These are phyloP conservation scores for Coniochaeta pulveracea DNA, from an alignment of 2,329 filamentous ascomycete genomes.

Conservation along the genomic window DNA sequence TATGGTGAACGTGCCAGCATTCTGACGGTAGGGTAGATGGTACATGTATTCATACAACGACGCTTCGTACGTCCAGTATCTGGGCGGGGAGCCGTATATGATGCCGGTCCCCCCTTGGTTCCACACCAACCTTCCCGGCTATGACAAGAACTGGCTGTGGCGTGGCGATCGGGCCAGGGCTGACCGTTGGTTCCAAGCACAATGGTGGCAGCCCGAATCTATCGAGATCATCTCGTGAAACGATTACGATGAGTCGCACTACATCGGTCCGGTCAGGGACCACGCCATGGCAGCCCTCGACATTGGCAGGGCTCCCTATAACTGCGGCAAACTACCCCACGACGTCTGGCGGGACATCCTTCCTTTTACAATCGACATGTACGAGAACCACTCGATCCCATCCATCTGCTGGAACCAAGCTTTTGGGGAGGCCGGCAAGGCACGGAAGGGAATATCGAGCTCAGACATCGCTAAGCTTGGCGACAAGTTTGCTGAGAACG, in stretches of 20 bases:
- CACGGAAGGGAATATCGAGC: no score
- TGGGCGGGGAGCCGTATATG: conserved; percentile 29
- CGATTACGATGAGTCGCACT: not conserved
- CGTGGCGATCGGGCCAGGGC: conserved; percentile 34
- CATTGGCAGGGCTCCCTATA: not conserved
- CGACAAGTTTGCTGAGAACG: no score
- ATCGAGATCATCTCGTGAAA: not conserved
- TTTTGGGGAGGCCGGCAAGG: no score
- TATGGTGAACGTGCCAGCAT: no score
- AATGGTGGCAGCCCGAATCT: not conserved
- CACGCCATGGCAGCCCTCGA: not conserved
- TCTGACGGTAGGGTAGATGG: conserved; percentile 20
- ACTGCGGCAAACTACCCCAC: conserved; percentile 4
- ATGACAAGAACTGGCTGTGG: conserved; percentile 52
- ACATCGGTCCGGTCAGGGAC: not conserved
- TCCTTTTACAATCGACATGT: not conserved
- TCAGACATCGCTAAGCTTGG: no score
- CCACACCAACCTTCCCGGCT: conserved; percentile 45
- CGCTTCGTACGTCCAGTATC: conserved; percentile 19
- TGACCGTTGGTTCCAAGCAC: conserved; percentile 28
- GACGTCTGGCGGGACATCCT: conserved; percentile 2
- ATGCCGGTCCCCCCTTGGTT: conserved; percentile 48
- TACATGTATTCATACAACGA: conserved; percentile 17
- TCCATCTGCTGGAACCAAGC: no score
- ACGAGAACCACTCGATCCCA: no score